These are phyloP conservation scores for Penicillium subrubescens DNA, from an alignment of 495 filamentous ascomycete genomes.

Conservation along the genomic window DNA sequence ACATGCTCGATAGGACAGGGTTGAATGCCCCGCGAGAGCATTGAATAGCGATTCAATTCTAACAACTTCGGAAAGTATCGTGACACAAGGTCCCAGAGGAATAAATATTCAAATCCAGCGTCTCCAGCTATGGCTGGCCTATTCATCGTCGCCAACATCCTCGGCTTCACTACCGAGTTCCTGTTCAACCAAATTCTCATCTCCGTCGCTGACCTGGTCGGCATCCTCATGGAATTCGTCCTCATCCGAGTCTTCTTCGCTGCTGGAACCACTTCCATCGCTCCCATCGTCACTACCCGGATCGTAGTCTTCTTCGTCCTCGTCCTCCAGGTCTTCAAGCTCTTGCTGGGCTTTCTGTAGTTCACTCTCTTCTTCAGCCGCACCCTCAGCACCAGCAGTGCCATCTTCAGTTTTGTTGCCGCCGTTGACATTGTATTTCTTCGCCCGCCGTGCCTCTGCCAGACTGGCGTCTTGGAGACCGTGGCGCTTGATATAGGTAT, in stretches of 20 bases:
- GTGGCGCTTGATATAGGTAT: conserved; percentile 79
- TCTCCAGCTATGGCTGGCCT: not conserved
- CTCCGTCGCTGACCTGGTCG: conserved; percentile 47
- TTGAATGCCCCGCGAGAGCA: not conserved
- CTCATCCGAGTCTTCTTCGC: conserved; percentile 53
- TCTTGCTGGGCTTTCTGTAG: conserved; percentile 70
- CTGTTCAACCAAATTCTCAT: conserved; percentile 47
- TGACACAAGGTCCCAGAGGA: not conserved
- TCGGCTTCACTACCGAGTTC: conserved; percentile 48
- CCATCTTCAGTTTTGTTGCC: conserved; percentile 39
- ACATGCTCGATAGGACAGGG: not conserved
- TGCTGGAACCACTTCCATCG: conserved; percentile 64
- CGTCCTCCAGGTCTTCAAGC: conserved; percentile 68
- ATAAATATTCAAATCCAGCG: not conserved
- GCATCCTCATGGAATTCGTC: conserved; percentile 52
- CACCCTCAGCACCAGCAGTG: conserved; percentile 34
- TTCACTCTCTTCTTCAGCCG: conserved; percentile 53
- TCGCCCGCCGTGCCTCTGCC: conserved; percentile 84
- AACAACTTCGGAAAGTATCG: not conserved
- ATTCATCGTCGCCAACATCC: conserved; percentile 34
- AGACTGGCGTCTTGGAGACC: conserved; percentile 87
- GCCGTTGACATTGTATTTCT: conserved; percentile 70
- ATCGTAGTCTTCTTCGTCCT: conserved; percentile 88
- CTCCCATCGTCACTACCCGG: conserved; percentile 76
- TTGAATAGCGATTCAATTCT: not conserved